Conservation (phyloP, 257 asterid species). For the Solanum chilense region DNA sequence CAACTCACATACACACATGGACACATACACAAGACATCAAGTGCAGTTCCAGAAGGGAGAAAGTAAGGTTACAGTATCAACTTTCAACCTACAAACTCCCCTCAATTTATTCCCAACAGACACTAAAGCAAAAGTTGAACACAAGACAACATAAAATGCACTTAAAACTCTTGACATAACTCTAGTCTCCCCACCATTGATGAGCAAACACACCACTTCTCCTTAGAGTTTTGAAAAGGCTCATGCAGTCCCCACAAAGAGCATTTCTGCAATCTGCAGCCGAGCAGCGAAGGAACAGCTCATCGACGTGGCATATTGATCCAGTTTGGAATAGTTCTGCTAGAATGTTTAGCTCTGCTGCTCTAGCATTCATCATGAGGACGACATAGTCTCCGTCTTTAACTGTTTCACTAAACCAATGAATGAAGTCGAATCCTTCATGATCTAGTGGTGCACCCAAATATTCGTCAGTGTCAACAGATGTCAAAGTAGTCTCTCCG, state of each 20-base stretch:
- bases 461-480: constrained; percentile 37
- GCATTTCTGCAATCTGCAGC: constrained; percentile 19
- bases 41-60: constrained; percentile 1
- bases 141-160: not conserved
- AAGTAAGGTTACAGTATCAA: not conserved
- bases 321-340: constrained; percentile 52
- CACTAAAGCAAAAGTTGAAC: not conserved
- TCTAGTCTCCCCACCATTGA: constrained; percentile 49
- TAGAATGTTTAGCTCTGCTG: constrained; percentile 47
- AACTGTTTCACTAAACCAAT: constrained; percentile 64
- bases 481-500: constrained; percentile 19
- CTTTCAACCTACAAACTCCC: constrained; percentile 9
- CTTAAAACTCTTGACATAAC: not conserved
- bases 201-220: constrained; percentile 72
- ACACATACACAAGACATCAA: not conserved
- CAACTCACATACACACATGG: not conserved
- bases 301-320: constrained; percentile 57
- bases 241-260: constrained; percentile 36
- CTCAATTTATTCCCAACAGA: constrained; percentile 14
- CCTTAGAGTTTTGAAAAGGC: constrained; percentile 42
- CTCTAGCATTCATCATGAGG: constrained; percentile 52
- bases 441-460: constrained; percentile 52
- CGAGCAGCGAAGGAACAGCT: constrained; percentile 60
- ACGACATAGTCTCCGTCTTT: constrained; percentile 60
- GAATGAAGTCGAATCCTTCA: constrained; percentile 52